These are phyloP conservation scores for Gracilaria vermiculophylla DNA, from an alignment of 23 red algal species.

Conservation along the genomic window DNA sequence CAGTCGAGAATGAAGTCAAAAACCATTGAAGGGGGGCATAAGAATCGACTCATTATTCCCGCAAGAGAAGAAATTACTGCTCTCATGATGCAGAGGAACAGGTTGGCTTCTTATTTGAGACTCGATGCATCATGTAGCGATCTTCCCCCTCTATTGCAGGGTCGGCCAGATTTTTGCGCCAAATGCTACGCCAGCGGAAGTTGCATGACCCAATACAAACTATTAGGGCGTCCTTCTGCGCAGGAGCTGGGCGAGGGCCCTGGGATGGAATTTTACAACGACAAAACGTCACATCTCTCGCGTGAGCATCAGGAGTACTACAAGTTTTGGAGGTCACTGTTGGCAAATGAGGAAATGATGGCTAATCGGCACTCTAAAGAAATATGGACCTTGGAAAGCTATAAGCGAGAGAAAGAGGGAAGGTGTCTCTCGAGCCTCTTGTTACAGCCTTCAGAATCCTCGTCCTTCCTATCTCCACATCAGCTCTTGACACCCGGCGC, in stretches of 20 bases:
- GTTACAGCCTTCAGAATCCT: background rate
- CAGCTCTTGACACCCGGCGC: background rate
- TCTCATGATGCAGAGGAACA: slow-evolving; percentile 57
- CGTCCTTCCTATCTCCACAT: background rate
- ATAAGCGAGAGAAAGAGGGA: slow-evolving; percentile 52
- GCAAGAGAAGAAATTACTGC: slow-evolving; percentile 9
- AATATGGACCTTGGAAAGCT: slow-evolving; percentile 54
- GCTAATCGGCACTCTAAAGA: slow-evolving; percentile 17
- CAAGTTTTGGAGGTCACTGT: slow-evolving; percentile 34
- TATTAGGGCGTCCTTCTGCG: background rate
- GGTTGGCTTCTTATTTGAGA: slow-evolving; percentile 21
- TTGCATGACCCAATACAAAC: slow-evolving; percentile 42
- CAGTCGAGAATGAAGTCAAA: slow-evolving; percentile 1
- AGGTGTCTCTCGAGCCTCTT: slow-evolving; percentile 32
- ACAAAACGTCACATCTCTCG: slow-evolving; percentile 30
- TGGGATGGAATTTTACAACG: slow-evolving; percentile 18
- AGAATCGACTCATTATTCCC: slow-evolving; percentile 1
- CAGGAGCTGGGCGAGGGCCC: slow-evolving; percentile 10
- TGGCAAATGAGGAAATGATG: slow-evolving; percentile 49
- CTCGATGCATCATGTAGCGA: background rate
- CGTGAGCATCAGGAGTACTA: slow-evolving; percentile 32
- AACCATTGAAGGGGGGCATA: slow-evolving; percentile 2
- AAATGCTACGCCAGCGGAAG: slow-evolving; percentile 40
- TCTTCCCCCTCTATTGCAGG: slow-evolving; percentile 19
- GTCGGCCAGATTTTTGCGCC: slow-evolving; percentile 7